These are phyloP conservation scores for Colletotrichum lindemuthianum DNA, from an alignment of 2,329 filamentous ascomycete genomes.

Conservation along the genomic window DNA sequence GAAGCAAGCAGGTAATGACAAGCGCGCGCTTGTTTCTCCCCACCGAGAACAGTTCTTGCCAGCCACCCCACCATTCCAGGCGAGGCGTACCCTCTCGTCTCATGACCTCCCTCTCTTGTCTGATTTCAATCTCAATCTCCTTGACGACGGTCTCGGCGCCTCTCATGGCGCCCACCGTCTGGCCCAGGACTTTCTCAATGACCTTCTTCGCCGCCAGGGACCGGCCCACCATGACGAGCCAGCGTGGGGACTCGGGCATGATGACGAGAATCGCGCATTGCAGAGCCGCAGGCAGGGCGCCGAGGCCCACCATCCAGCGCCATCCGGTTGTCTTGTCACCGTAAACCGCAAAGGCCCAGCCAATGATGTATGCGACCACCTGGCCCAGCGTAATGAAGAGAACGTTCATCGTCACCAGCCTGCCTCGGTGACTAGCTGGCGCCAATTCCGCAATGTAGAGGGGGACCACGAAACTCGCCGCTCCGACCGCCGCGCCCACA, in stretches of 20 bases:
- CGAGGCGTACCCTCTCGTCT: slow-evolving; percentile 53
- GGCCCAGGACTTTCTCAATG: slow-evolving; percentile 71
- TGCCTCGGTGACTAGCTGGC: slow-evolving; percentile 78
- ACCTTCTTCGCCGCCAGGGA: slow-evolving; percentile 71
- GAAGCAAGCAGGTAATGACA: slow-evolving; percentile 85
- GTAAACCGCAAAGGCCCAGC: slow-evolving; percentile 76
- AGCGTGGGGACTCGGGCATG: slow-evolving; percentile 91
- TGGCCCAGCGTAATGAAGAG: slow-evolving; percentile 90
- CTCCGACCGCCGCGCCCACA: slow-evolving; percentile 78
- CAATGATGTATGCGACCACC: slow-evolving; percentile 86
- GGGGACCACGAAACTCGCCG: slow-evolving; percentile 84
- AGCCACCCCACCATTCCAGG: slow-evolving; percentile 54
- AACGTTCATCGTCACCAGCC: slow-evolving; percentile 83
- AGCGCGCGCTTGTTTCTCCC: slow-evolving; percentile 78
- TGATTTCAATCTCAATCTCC: slow-evolving; percentile 78
- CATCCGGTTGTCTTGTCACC: slow-evolving; percentile 70
- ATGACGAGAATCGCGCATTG: slow-evolving; percentile 75
- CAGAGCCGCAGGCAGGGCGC: slow-evolving; percentile 77
- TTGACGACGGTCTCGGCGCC: slow-evolving; percentile 70
- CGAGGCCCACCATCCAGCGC: slow-evolving; percentile 92
- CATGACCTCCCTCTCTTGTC: slow-evolving; percentile 70
- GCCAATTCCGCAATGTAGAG: slow-evolving; percentile 90
- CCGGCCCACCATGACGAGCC: slow-evolving; percentile 78
- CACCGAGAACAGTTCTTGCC: slow-evolving; percentile 64
- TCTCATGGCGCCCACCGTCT: slow-evolving; percentile 53